A percentile compares a stretch with the other conserved stretches of the same genome.
These are phyloP conservation scores for Leccinum variicolor DNA, from an alignment of 768 basidiomycete genomes.

Conservation along the genomic window DNA sequence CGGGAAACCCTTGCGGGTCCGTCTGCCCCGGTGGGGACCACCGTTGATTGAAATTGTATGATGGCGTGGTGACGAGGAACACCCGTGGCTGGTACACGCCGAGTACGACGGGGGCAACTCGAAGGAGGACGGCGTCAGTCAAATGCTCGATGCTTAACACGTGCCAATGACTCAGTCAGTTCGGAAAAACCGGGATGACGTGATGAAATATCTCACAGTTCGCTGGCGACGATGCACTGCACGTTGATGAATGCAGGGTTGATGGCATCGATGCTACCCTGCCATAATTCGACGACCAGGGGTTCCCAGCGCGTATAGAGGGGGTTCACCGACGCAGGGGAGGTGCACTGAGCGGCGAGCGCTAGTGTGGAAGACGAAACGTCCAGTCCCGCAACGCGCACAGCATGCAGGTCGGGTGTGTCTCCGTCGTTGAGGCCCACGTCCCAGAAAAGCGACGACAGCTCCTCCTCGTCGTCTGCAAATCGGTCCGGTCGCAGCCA, in stretches of 20 bases:
- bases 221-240: conserved; percentile 74
- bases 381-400: conserved; percentile 67
- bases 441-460: conserved; percentile 19
- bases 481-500: conserved; percentile 46
- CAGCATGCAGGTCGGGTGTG: conserved; percentile 55
- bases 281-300: conserved; percentile 64
- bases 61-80: conserved; percentile 81
- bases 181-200: background rate
- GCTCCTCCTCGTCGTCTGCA: conserved; percentile 19
- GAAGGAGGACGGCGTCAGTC: conserved; percentile 49
- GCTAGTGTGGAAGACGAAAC: conserved; percentile 51
- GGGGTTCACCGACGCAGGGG: conserved; percentile 35
- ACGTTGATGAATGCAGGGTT: conserved; percentile 63
- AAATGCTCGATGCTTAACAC: conserved; percentile 74
- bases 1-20: conserved; percentile 50
- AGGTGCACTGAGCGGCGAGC: conserved; percentile 47
- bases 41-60: conserved; percentile 76
- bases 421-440: conserved; percentile 34
- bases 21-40: conserved; percentile 57
- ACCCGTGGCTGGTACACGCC: conserved; percentile 74
- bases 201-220: conserved; percentile 58
- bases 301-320: conserved; percentile 63
- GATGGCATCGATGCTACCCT: conserved; percentile 65
- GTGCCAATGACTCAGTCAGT: conserved; percentile 6
- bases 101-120: conserved; percentile 68